Evolutionary conservation across 495 filamentous ascomycete genomes (phyloP).

Genomic region (Amorphotheca resinae): DNA sequence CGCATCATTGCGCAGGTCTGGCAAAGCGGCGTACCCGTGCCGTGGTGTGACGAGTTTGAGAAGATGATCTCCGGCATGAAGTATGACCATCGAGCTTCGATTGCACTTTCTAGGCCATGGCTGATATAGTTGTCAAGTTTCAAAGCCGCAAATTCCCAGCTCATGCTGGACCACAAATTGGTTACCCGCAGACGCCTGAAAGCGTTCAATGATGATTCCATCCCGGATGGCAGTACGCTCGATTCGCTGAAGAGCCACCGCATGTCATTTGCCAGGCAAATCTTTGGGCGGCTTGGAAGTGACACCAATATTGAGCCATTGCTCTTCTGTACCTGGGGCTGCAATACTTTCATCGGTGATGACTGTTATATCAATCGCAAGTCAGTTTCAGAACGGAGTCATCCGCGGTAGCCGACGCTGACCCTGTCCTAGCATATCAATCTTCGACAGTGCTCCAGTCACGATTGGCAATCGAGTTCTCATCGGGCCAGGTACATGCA

Average conservation of each 20-base stretch:
- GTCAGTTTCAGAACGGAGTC: background rate
- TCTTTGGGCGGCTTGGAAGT: constrained; percentile 3
- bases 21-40: constrained; percentile 2
- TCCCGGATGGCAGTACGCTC: constrained; percentile 1
- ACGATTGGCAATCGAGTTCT: constrained; percentile 7
- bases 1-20: constrained; percentile 2
- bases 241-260: constrained; percentile 1
- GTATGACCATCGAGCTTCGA: constrained; percentile 16
- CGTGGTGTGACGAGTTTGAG: constrained; percentile 37
- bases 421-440: constrained; percentile 2
- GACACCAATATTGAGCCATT: background rate
- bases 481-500: constrained; percentile 33
- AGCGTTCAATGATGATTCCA: constrained; percentile 2
- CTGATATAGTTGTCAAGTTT: constrained; percentile 2
- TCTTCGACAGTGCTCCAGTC: constrained; percentile 10
- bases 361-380: constrained; percentile 6
- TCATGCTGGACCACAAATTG: background rate
- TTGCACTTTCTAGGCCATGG: background rate
- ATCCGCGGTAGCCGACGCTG: background rate
- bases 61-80: constrained; percentile 44
- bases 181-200: background rate
- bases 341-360: constrained; percentile 9
- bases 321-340: constrained; percentile 7
- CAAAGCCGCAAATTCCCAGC: background rate
- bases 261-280: constrained; percentile 4